phyloP scores from a whole-genome alignment of 2,329 filamentous ascomycete species.

The Diaporthe velutina region DNA sequence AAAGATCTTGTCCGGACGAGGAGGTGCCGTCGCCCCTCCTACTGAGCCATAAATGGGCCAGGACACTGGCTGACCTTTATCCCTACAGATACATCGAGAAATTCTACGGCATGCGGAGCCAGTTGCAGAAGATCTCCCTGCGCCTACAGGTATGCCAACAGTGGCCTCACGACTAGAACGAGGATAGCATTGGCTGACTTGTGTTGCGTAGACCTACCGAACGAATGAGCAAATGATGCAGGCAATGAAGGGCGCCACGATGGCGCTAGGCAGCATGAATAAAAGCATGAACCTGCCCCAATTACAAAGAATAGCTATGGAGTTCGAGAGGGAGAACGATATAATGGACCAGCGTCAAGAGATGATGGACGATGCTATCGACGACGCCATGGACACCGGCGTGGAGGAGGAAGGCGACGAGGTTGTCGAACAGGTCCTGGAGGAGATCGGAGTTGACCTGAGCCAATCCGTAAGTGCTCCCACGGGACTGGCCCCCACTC shows the following conservation, averaged over 20 bases:
- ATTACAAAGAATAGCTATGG: conserved; percentile 96
- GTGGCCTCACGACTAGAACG: not conserved
- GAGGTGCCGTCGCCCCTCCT: conserved; percentile 61
- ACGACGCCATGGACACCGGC: conserved; percentile 91
- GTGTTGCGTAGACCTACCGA: conserved; percentile 80
- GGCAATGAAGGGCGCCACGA: conserved; percentile 97
- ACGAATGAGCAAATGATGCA: conserved; percentile 99
- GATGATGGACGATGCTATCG: conserved; percentile 99
- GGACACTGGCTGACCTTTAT: conserved; percentile 22
- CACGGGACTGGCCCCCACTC: not conserved
- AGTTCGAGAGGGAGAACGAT: conserved; percentile 98
- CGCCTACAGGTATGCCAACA: conserved; percentile 81
- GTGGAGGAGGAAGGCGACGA: conserved; percentile 97
- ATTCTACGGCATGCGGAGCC: conserved; percentile 98
- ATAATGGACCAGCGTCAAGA: conserved; percentile 99
- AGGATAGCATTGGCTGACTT: conserved; percentile 3
- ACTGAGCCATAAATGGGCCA: not conserved
- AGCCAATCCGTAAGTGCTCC: conserved; percentile 81
- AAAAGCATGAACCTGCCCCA: conserved; percentile 96
- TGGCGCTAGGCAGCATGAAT: conserved; percentile 96
- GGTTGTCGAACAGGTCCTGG: conserved; percentile 94
- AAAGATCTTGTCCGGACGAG: conserved; percentile 96
- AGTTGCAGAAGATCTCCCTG: conserved; percentile 94
- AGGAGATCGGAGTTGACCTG: conserved; percentile 96
- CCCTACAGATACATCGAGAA: conserved; percentile 87